A percentile compares a stretch with the other conserved stretches of the same genome.
These are phyloP conservation scores for Epichloe gansuensis DNA, from an alignment of 2,329 filamentous ascomycete genomes.

Conservation along the genomic window DNA sequence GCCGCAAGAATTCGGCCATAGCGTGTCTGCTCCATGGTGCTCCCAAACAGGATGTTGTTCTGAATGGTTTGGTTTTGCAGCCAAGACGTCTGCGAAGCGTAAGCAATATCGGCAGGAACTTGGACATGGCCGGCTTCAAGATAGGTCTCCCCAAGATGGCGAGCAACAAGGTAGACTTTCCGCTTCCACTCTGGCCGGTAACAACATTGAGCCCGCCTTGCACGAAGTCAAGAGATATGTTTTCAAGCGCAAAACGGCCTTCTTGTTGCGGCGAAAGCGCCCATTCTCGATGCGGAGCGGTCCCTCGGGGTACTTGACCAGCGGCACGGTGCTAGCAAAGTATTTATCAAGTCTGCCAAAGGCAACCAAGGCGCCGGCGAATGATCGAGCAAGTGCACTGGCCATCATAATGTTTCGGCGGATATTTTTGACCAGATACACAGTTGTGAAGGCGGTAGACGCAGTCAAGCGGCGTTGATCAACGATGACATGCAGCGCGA, in stretches of 20 bases:
- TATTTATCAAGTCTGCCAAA: conserved; percentile 42
- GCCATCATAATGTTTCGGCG: conserved; percentile 39
- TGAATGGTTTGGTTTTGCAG: conserved; percentile 44
- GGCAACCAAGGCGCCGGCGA: conserved; percentile 27
- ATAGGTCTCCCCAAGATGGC: conserved; percentile 44
- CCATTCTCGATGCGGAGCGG: conserved; percentile 33
- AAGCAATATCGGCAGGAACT: conserved; percentile 40
- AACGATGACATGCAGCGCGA: conserved; percentile 37
- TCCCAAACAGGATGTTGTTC: conserved; percentile 44
- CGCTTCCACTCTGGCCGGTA: conserved; percentile 41
- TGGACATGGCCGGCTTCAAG: conserved; percentile 35
- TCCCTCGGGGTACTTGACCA: conserved; percentile 36
- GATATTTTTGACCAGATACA: conserved; percentile 40
- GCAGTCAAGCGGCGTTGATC: conserved; percentile 37
- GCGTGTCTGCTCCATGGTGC: conserved; percentile 35
- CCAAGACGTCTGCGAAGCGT: conserved; percentile 46
- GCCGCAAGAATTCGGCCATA: conserved; percentile 45
- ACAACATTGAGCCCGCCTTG: conserved; percentile 43
- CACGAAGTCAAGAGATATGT: conserved; percentile 39
- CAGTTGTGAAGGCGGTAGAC: conserved; percentile 45
- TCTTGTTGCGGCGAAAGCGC: conserved; percentile 37
- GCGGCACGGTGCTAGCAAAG: conserved; percentile 36
- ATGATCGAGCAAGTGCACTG: conserved; percentile 27
- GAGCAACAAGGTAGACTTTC: conserved; percentile 44
- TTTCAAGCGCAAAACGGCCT: conserved; percentile 33